A percentile compares a stretch with the other conserved stretches of the same genome.
Conservation (phyloP, 2,329 filamentous ascomycete genomes). For the Nigrograna mackinnonii region DNA sequence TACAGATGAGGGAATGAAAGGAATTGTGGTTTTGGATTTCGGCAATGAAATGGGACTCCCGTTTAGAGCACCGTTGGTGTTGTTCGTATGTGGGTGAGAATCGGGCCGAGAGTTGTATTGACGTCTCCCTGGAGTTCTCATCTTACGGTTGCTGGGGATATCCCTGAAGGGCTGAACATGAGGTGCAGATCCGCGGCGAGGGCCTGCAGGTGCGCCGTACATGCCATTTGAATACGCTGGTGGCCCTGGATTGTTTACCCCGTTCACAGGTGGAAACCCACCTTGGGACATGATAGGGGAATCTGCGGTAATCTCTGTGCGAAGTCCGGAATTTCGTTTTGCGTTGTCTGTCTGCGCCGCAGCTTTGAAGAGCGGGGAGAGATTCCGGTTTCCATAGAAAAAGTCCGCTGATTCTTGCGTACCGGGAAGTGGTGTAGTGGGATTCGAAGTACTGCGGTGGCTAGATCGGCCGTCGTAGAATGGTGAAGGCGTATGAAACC, state of each 20-base stretch:
- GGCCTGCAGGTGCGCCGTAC: constrained; percentile 13
- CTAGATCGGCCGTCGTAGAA: constrained; percentile 37
- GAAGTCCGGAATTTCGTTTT: constrained; percentile 47
- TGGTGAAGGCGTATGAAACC: constrained; percentile 43
- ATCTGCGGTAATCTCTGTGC: constrained; percentile 45
- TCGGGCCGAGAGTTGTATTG: constrained; percentile 27
- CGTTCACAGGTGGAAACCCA: constrained; percentile 23
- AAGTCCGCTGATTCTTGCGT: constrained; percentile 24
- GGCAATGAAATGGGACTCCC: constrained; percentile 16
- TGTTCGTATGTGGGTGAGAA: constrained; percentile 18
- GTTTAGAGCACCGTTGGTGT: constrained; percentile 11
- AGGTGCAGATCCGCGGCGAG: constrained; percentile 28
- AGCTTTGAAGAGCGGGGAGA: constrained; percentile 54
- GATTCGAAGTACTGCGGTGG: constrained; percentile 34
- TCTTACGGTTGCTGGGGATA: constrained; percentile 24
- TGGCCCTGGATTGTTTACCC: constrained; percentile 16
- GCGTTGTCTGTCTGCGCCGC: constrained; percentile 45
- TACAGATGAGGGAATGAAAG: constrained; percentile 41
- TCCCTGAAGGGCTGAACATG: constrained; percentile 27
- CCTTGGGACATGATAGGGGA: constrained; percentile 28
- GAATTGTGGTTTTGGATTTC: constrained; percentile 30
- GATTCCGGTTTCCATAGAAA: constrained; percentile 50
- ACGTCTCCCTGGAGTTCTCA: constrained; percentile 25
- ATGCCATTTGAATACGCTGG: constrained; percentile 18
- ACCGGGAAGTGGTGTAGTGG: constrained; percentile 33